phyloP scores from a whole-genome alignment of 2,329 filamentous ascomycete species.

The Xylaria sp. region DNA sequence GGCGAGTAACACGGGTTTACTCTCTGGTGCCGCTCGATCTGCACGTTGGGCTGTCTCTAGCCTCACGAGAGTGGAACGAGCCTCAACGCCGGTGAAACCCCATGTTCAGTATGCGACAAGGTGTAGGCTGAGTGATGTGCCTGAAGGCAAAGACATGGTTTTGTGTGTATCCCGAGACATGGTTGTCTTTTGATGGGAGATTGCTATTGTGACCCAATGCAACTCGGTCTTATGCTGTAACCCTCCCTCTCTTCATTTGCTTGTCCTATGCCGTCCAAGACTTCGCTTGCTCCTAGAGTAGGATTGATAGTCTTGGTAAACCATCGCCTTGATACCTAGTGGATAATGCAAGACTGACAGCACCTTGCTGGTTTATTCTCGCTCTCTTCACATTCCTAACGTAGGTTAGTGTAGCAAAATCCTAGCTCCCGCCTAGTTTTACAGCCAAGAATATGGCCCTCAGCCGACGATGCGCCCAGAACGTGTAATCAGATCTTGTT shows the following conservation, averaged over 20 bases:
- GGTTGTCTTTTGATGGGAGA: slow-evolving; percentile 7
- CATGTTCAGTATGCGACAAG: slow-evolving; percentile 10
- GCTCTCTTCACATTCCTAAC: slow-evolving; percentile 32
- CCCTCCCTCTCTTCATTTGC: slow-evolving; percentile 5
- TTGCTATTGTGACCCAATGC: slow-evolving; percentile 9
- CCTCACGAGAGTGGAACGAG: neutral
- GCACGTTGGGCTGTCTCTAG: slow-evolving; percentile 2
- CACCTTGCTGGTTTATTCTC: neutral
- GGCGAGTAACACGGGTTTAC: slow-evolving; percentile 16
- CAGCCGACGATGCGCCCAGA: slow-evolving; percentile 16
- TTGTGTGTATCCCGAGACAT: slow-evolving; percentile 11
- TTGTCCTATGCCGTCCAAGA: slow-evolving; percentile 2
- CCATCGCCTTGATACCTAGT: neutral
- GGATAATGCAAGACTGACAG: neutral
- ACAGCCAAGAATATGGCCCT: slow-evolving; percentile 26
- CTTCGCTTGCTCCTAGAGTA: neutral
- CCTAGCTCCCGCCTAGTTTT: slow-evolving; percentile 7
- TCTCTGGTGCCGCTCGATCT: slow-evolving; percentile 20
- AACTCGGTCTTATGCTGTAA: slow-evolving; percentile 4
- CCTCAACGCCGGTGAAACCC: slow-evolving; percentile 6
- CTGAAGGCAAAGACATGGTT: slow-evolving; percentile 3
- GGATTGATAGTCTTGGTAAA: slow-evolving; percentile 3
- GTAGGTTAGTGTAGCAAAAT: slow-evolving; percentile 23
- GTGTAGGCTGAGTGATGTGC: slow-evolving; percentile 14
- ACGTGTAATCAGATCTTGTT: slow-evolving; percentile 2